Percentiles rank a stretch among this genome's conserved stretches.
phyloP scores from a whole-genome alignment of 202 grass and related monocot genomes.

The Zoysia matrella region DNA sequence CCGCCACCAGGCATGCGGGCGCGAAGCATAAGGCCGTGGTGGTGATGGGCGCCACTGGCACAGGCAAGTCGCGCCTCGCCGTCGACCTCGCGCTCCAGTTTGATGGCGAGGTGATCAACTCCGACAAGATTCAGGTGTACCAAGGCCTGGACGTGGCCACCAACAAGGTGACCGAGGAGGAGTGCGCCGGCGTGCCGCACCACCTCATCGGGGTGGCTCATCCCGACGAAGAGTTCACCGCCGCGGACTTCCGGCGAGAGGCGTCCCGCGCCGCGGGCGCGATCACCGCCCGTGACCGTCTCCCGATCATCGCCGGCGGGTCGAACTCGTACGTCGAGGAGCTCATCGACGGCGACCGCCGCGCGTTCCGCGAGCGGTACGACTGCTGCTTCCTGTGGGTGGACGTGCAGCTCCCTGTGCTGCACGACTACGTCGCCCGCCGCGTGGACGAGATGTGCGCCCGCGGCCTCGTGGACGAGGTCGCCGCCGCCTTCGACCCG shows the following conservation, averaged over 20 bases:
- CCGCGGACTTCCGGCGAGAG: conserved; percentile 50
- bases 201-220: conserved; percentile 57
- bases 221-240: conserved; percentile 58
- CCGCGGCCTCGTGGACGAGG: conserved; percentile 59
- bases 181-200: conserved; percentile 65
- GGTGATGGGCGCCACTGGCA: conserved; percentile 80
- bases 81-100: conserved; percentile 59
- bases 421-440: conserved; percentile 24
- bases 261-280: conserved; percentile 30
- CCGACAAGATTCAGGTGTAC: conserved; percentile 81
- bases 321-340: conserved; percentile 9
- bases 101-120: conserved; percentile 74
- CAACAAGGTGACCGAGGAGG: conserved; percentile 68
- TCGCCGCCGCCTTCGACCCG: conserved; percentile 44
- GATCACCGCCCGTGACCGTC: conserved; percentile 26
- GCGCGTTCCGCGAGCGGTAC: too few species aligned
- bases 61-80: conserved; percentile 70
- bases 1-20: not conserved
- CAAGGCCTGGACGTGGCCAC: conserved; percentile 62
- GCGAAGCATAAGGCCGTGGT: conserved; percentile 60
- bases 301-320: conserved; percentile 67
- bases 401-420: too few species aligned
- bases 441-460: conserved; percentile 67
- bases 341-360: too few species aligned
- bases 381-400: too few species aligned